A percentile compares a stretch with the other conserved stretches of the same genome.
Evolutionary conservation across 1,284 basidiomycete genomes (phyloP).

Genomic region (Microbotryum lychnidis-dioicae): DNA sequence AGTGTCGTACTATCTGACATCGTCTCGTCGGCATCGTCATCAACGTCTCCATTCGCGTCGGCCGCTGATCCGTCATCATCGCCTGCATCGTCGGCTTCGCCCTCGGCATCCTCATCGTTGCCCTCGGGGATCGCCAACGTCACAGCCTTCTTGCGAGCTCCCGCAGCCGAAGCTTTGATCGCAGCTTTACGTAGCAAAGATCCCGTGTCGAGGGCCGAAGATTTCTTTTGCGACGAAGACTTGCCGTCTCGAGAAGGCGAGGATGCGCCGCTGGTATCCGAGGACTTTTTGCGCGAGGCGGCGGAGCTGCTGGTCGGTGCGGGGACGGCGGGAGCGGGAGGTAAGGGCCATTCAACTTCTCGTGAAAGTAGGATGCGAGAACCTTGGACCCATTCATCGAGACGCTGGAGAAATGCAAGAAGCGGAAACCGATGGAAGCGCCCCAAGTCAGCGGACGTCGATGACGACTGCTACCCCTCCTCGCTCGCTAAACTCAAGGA

Average conservation of each 20-base stretch:
- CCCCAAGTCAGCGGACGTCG: neutral
- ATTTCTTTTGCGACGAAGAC: slow-evolving; percentile 49
- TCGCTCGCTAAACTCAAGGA: slow-evolving; percentile 30
- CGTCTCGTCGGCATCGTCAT: slow-evolving; percentile 39
- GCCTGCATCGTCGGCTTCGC: slow-evolving; percentile 47
- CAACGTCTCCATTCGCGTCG: slow-evolving; percentile 42
- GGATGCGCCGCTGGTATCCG: slow-evolving; percentile 20
- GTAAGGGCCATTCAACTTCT: slow-evolving; percentile 83
- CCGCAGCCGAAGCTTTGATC: slow-evolving; percentile 27
- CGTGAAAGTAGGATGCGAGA: slow-evolving; percentile 72
- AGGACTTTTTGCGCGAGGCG: slow-evolving; percentile 28
- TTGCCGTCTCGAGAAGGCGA: slow-evolving; percentile 32
- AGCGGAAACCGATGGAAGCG: too few relatives aligned
- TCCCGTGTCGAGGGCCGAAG: slow-evolving; percentile 58
- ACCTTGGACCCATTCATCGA: slow-evolving; percentile 96
- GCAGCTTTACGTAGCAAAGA: slow-evolving; percentile 34
- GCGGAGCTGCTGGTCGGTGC: slow-evolving; percentile 24
- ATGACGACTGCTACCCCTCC: neutral
- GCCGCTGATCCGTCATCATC: slow-evolving; percentile 11
- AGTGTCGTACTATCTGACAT: neutral
- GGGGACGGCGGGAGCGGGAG: slow-evolving; percentile 50
- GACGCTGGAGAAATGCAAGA: slow-evolving; percentile 46
- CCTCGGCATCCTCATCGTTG: slow-evolving; percentile 37
- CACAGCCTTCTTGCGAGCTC: slow-evolving; percentile 13
- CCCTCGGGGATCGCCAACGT: slow-evolving; percentile 19